phyloP scores from a whole-genome alignment of 176 grass and related monocot species.

The Oryza glaberrima region DNA sequence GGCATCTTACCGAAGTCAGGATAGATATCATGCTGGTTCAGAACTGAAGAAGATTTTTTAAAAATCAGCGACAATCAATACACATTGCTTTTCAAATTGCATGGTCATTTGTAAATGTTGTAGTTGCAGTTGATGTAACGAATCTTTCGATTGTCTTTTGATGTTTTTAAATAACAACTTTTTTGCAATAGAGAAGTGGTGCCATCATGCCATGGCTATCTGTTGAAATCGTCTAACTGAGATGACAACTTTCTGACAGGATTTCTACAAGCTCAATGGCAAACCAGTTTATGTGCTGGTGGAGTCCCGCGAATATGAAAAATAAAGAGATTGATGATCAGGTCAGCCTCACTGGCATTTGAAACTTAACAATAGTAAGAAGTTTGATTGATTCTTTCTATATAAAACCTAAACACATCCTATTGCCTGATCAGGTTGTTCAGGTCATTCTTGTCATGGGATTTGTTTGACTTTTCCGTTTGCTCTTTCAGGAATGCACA shows the following conservation, averaged over 20 bases:
- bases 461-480: background rate
- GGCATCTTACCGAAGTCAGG: slow-evolving; percentile 10
- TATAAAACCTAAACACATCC: background rate
- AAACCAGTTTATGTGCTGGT: slow-evolving; percentile 85
- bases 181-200: background rate
- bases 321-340: slow-evolving; percentile 32
- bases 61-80: background rate
- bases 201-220: background rate
- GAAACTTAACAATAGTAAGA: background rate
- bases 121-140: background rate
- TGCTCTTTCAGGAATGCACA: slow-evolving; percentile 24
- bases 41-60: background rate
- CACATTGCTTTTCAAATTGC: background rate
- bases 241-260: slow-evolving; percentile 40
- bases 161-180: background rate
- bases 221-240: slow-evolving; percentile 3
- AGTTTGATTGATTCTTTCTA: background rate
- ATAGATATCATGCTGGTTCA: slow-evolving; percentile 3
- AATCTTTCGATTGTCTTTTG: background rate
- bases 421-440: background rate
- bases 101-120: background rate
- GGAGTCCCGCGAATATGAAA: slow-evolving; percentile 67
- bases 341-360: slow-evolving; percentile 31
- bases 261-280: slow-evolving; percentile 70
- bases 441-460: background rate